phyloP scores from a whole-genome alignment of 495 filamentous ascomycete genomes.

The Trichoderma parareesei region DNA sequence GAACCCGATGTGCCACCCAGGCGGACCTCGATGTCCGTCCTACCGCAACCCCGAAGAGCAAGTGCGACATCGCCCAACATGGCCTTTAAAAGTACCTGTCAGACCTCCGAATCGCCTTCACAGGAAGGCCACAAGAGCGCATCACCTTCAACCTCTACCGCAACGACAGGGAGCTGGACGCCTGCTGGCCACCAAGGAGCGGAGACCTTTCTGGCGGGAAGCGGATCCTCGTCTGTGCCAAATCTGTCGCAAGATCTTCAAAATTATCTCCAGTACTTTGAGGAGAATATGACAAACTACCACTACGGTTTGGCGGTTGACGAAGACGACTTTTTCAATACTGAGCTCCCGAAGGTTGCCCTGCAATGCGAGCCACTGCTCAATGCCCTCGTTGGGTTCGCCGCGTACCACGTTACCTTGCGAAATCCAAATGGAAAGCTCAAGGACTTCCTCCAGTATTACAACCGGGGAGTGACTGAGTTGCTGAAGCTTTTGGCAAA shows the following conservation, averaged over 20 bases:
- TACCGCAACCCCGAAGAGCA: conserved; percentile 29
- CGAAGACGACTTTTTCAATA: conserved; percentile 60
- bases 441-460: conserved; percentile 77
- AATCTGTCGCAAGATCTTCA: conserved; percentile 58
- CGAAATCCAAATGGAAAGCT: conserved; percentile 59
- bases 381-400: conserved; percentile 83
- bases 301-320: conserved; percentile 74
- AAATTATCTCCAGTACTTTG: conserved; percentile 72
- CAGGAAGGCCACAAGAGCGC: conserved; percentile 38
- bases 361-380: conserved; percentile 73
- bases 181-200: conserved; percentile 21
- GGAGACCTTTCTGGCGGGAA: conserved; percentile 20
- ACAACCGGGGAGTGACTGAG: conserved; percentile 74
- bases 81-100: conserved; percentile 16
- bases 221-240: conserved; percentile 33
- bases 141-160: conserved; percentile 40
- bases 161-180: conserved; percentile 26
- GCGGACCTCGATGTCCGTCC: conserved; percentile 26
- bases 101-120: conserved; percentile 45
- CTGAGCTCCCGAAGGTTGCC: conserved; percentile 60
- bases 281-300: conserved; percentile 62
- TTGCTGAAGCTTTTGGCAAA: conserved; percentile 62
- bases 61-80: conserved; percentile 36
- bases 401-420: conserved; percentile 78
- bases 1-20: conserved; percentile 38